Base-by-base conservation (phyloP, 2,329 filamentous ascomycete genomes). In the Amauroascus niger region DNA sequence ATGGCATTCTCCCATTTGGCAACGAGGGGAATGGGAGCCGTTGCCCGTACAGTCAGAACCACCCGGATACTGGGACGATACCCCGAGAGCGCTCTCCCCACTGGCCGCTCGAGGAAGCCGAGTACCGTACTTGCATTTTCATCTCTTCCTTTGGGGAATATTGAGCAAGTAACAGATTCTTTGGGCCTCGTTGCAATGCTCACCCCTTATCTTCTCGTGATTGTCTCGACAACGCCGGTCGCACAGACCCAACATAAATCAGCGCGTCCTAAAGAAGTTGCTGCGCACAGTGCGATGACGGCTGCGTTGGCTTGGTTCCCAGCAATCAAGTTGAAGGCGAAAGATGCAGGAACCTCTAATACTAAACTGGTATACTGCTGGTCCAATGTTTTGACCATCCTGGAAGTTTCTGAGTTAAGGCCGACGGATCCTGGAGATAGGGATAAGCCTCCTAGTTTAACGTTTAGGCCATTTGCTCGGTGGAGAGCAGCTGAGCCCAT, bases 1-100 rank as follows among this genome's bases (percentile, higher is more conserved):
- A 98, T 98, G 94, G 91, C 93, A 0, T 98, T 98, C 68, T 96
- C 93, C 2, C 94, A 98, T 69, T 79, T 98, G 8, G 94, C 93
- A 8, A 95, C 88, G 8, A 79, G 94, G 62, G 94, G 93, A 1
- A 84, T 94, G 35, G 93, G 93, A 2, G 80, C 89, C 22, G 78
- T 98, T 20, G 89, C 86, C 5, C 81, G 93, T 54, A 84, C 82
- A 0, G 86, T 98, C 45, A 95, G 88, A 71, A 95, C 88, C 0
- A 91, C 87, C 1, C 80, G 94, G 56, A 90, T 98, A 57, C 73
- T 98, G 5, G 93, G 94, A 6, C 81, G 93, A 49, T 98, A 98
- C 71, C 91, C 91, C 0, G 79, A 87, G 58, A 54, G 39, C 24
- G 76, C 82, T 13, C 75, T 81, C 13, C 73, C 78, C n/a, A 73